Evolutionary conservation across 495 filamentous ascomycete genomes (phyloP).

Genomic region (Trichoderma reesei): DNA sequence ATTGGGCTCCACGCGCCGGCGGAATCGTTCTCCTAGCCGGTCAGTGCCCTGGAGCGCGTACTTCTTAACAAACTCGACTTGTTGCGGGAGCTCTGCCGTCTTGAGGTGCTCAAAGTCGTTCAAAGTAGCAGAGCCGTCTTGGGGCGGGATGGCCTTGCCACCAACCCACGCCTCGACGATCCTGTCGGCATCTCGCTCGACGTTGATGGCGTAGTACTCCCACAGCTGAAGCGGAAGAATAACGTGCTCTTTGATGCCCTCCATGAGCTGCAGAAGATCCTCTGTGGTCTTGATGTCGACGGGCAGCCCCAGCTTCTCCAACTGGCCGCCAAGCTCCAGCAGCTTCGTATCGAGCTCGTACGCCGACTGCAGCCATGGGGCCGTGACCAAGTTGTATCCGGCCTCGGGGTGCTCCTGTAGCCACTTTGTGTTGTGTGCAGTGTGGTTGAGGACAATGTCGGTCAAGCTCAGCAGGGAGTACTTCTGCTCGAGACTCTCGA

Average conservation of each 20-base stretch:
- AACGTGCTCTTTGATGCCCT: slow-evolving; percentile 68
- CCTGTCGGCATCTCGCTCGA: slow-evolving; percentile 58
- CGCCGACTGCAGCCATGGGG: slow-evolving; percentile 85
- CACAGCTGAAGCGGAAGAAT: slow-evolving; percentile 70
- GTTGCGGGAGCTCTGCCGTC: slow-evolving; percentile 29
- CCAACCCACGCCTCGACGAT: slow-evolving; percentile 62
- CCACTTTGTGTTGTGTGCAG: slow-evolving; percentile 92
- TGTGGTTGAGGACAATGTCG: slow-evolving; percentile 98
- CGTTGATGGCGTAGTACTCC: slow-evolving; percentile 86
- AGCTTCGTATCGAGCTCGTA: slow-evolving; percentile 79
- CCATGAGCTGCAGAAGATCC: slow-evolving; percentile 77
- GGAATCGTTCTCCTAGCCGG: slow-evolving; percentile 67
- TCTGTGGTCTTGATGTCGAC: slow-evolving; percentile 58
- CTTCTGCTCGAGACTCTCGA: slow-evolving; percentile 73
- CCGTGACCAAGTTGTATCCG: slow-evolving; percentile 88
- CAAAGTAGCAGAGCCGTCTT: slow-evolving; percentile 28
- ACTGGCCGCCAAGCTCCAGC: slow-evolving; percentile 61
- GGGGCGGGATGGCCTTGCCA: slow-evolving; percentile 39
- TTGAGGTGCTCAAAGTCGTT: slow-evolving; percentile 38
- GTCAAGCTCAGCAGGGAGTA: slow-evolving; percentile 81
- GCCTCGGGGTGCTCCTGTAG: slow-evolving; percentile 89
- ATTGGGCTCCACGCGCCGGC: slow-evolving; percentile 54
- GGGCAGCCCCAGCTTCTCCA: slow-evolving; percentile 60
- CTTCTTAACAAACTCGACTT: slow-evolving; percentile 41
- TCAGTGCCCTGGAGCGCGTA: slow-evolving; percentile 60